phyloP scores from a whole-genome alignment of 1,284 basidiomycete species.

The Pseudozyma thailandica region DNA sequence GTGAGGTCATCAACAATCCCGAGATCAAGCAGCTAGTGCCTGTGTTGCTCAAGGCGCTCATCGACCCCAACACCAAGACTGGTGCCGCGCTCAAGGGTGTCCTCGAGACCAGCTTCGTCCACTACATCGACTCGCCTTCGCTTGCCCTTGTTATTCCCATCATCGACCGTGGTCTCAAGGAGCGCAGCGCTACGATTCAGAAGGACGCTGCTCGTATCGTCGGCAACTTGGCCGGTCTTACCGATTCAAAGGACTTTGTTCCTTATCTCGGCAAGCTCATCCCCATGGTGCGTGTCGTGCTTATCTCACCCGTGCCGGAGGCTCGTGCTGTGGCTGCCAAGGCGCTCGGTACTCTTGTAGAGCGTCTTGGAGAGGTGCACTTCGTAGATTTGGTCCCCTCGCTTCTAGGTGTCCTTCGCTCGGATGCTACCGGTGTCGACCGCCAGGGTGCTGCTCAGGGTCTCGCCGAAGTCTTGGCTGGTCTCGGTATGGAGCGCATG shows the following conservation, averaged over 20 bases:
- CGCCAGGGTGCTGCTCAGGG: slow-evolving; percentile 98
- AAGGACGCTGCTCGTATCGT: slow-evolving; percentile 96
- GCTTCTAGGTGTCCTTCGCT: slow-evolving; percentile 88
- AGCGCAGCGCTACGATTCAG: slow-evolving; percentile 92
- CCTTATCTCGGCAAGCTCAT: slow-evolving; percentile 89
- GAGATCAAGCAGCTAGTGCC: slow-evolving; percentile 91
- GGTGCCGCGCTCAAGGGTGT: slow-evolving; percentile 82
- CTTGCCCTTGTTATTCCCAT: slow-evolving; percentile 96
- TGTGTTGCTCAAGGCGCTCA: slow-evolving; percentile 92
- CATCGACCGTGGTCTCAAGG: slow-evolving; percentile 89
- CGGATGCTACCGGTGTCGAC: slow-evolving; percentile 94
- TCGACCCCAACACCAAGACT: slow-evolving; percentile 90
- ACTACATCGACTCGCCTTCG: slow-evolving; percentile 98
- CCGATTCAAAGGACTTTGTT: slow-evolving; percentile 95
- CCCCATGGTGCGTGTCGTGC: slow-evolving; percentile 89
- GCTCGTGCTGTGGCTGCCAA: slow-evolving; percentile 97
- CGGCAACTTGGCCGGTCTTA: slow-evolving; percentile 88
- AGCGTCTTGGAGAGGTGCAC: slow-evolving; percentile 91
- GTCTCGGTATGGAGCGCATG: slow-evolving; percentile 94
- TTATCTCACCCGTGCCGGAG: slow-evolving; percentile 91
- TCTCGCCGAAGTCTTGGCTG: slow-evolving; percentile 92
- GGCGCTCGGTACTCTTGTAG: slow-evolving; percentile 94
- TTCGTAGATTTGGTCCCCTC: slow-evolving; percentile 95
- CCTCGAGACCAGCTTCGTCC: slow-evolving; percentile 94
- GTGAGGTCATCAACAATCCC: slow-evolving; percentile 75